Conservation (phyloP, 192 early-diverging fungal species). For the Coemansia sp. region DNA sequence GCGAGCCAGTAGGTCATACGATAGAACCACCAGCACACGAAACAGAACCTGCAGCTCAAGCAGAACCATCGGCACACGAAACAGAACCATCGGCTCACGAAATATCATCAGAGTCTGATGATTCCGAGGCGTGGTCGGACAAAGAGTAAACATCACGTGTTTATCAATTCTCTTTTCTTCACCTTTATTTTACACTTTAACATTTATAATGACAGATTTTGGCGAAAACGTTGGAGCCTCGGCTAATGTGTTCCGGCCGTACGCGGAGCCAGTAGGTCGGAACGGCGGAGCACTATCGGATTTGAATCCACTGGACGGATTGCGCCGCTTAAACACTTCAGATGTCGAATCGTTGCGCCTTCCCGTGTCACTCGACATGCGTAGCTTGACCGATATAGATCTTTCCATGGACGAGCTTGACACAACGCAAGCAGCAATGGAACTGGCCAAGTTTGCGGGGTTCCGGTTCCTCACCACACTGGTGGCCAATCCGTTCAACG, state of each 20-base stretch:
- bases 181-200: background rate
- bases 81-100: too few relatives aligned
- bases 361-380: conserved; percentile 14
- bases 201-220: background rate
- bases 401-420: conserved; percentile 27
- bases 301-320: conserved; percentile 32
- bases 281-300: conserved; percentile 29
- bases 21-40: background rate
- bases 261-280: conserved; percentile 31
- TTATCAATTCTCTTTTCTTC: background rate
- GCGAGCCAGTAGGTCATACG: background rate
- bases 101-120: conserved; percentile 20
- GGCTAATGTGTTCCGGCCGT: conserved; percentile 41
- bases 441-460: conserved; percentile 63
- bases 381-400: conserved; percentile 19
- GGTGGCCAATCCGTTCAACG: conserved; percentile 63
- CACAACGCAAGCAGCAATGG: conserved; percentile 52
- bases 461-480: conserved; percentile 63
- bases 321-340: conserved; percentile 16
- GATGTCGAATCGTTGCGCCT: conserved; percentile 3
- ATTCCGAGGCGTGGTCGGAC: background rate
- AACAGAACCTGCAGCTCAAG: too few relatives aligned
- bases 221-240: conserved; percentile 5
- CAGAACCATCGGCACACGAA: too few relatives aligned
- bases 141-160: background rate